Evolutionary conservation across 2,329 filamentous ascomycete genomes (phyloP), one percentile per base, ranked within the genome.

Genomic region (Ampelomyces quisqualis): DNA sequence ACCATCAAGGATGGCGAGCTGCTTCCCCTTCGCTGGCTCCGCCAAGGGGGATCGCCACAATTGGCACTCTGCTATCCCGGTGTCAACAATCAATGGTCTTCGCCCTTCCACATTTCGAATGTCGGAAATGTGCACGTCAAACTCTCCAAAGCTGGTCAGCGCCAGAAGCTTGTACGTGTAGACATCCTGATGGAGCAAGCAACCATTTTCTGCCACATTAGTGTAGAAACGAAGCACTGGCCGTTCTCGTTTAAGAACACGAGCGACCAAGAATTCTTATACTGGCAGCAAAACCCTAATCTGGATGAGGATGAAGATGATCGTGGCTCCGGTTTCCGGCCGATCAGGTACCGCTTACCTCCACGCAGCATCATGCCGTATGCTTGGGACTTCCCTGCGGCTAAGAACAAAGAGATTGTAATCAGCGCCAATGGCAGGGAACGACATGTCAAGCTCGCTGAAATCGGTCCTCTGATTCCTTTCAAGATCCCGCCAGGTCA

Each of bases 201-300:
- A 0, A 97, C 91, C 1, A 85, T 98, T 27, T 98, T 97, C 75
- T 69, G 97, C 22, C 88, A 95, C 59, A 78, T 98, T 43, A 93
- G 84, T 60, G 76, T 91, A 53, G 93, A 98, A 71, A 90, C 81
- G 5, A 94, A 93, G 68, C 89, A 95, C 63, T 98, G 93, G 93
- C 93, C 93, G 0, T 98, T 93, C 71, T 96, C 90, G 0, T 96
- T 98, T 84, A 86, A 93, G 51, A 98, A 98, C 62, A 93, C 97
- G 72, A 97, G 91, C 60, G 91, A 97, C 60, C 86, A 86, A 17
- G 93, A 97, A 63, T 97, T 97, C 68, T 85, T 91, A 34, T 98
- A 98, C 73, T 95, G 86, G 74, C 93, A 98, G 68, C 87, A 89
- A 13, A 85, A 97, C 58, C 93, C 93, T 4, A 95, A 91, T 56